These are phyloP conservation scores for Jatropha multifida DNA, from an alignment of 441 rosid species.

Conservation along the genomic window DNA sequence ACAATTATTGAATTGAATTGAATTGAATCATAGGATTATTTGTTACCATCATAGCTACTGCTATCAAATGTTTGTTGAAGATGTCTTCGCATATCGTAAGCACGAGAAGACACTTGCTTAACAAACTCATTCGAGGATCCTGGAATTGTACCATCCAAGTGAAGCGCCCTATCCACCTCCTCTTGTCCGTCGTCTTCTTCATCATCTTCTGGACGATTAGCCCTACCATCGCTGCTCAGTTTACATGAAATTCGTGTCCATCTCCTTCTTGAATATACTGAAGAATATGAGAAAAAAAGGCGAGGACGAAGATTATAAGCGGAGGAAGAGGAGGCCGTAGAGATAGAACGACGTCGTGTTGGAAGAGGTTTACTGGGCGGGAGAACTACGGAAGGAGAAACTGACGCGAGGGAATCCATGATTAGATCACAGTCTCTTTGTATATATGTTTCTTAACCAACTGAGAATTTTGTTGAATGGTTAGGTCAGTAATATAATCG, in stretches of 20 bases:
- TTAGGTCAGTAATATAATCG: neutral
- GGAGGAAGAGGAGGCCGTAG: slow-evolving; percentile 26
- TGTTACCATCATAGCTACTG: slow-evolving; percentile 87
- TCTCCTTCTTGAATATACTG: slow-evolving; percentile 31
- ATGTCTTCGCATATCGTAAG: slow-evolving; percentile 93
- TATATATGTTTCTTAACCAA: neutral
- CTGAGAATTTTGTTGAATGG: neutral
- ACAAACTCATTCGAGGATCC: slow-evolving; percentile 82
- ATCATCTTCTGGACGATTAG: slow-evolving; percentile 18
- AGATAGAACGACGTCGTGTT: slow-evolving; percentile 34
- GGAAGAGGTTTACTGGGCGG: slow-evolving; percentile 46
- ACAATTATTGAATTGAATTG: no score
- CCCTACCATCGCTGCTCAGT: slow-evolving; percentile 34
- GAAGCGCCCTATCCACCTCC: slow-evolving; percentile 83
- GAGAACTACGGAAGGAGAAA: slow-evolving; percentile 69
- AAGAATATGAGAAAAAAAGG: slow-evolving; percentile 23
- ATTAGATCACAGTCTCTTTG: neutral
- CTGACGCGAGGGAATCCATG: slow-evolving; percentile 70
- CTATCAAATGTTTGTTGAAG: slow-evolving; percentile 81
- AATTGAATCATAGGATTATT: neutral
- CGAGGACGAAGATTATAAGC: slow-evolving; percentile 26
- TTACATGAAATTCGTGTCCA: slow-evolving; percentile 39
- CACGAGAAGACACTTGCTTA: slow-evolving; percentile 88
- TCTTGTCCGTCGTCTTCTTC: slow-evolving; percentile 41
- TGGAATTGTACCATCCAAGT: slow-evolving; percentile 90